Percentiles rank a stretch among this genome's conserved stretches.
Evolutionary conservation across 768 basidiomycete species (phyloP).

Genomic region (Auriscalpium microsporum): DNA sequence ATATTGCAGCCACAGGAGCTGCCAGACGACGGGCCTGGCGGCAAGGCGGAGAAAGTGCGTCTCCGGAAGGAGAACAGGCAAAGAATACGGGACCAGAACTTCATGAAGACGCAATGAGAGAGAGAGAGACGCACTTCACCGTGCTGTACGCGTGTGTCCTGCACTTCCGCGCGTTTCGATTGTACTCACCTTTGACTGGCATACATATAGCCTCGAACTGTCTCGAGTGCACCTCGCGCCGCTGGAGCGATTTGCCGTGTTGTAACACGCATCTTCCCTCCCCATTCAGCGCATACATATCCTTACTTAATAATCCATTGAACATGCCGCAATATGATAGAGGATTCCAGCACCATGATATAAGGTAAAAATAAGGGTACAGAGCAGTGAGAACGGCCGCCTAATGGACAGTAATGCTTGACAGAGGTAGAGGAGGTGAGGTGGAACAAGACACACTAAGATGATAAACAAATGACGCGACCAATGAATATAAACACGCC

Average conservation of each 20-base stretch:
- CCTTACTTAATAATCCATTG: no score
- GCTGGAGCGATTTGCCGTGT: no score
- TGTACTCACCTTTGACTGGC: no score
- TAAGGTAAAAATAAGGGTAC: slow-evolving; percentile 16
- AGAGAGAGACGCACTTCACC: no score
- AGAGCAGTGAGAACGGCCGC: neutral
- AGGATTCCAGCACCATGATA: slow-evolving; percentile 9
- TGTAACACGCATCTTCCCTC: no score
- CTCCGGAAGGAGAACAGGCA: slow-evolving; percentile 56
- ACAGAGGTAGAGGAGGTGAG: neutral
- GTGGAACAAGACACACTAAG: neutral
- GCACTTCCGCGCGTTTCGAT: no score
- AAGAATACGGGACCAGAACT: slow-evolving; percentile 73
- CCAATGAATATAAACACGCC: neutral
- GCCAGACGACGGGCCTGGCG: slow-evolving; percentile 38
- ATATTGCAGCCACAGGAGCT: slow-evolving; percentile 51
- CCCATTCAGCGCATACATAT: no score
- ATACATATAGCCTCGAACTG: no score
- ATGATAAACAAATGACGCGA: neutral
- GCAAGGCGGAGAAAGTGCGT: slow-evolving; percentile 30
- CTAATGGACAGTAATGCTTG: neutral
- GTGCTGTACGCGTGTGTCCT: no score
- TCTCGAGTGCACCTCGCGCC: no score
- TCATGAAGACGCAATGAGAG: slow-evolving; percentile 69
- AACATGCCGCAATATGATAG: no score